Conservation (phyloP, 2,329 filamentous ascomycete genomes). For the Pseudovirgaria hyperparasitica region DNA sequence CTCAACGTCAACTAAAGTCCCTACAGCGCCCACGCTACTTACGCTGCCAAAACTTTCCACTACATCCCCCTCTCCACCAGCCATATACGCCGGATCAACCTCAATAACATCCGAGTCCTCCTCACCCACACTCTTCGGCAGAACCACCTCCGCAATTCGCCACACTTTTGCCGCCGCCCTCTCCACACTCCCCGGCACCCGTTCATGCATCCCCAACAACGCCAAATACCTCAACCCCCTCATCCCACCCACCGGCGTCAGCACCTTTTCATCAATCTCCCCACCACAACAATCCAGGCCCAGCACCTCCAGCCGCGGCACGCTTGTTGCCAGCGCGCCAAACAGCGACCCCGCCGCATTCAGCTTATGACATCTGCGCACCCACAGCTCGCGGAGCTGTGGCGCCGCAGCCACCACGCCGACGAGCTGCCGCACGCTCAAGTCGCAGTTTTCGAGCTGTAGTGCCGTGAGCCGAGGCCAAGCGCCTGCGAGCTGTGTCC, state of each 20-base stretch:
- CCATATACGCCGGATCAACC: slow-evolving; percentile 6
- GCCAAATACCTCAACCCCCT: too few relatives aligned
- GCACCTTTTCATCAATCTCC: slow-evolving; percentile 3
- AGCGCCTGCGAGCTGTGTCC: slow-evolving; percentile 4
- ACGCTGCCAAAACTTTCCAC: too few relatives aligned
- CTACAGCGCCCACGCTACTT: too few relatives aligned
- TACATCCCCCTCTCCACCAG: too few relatives aligned
- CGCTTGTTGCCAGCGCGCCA: too few relatives aligned
- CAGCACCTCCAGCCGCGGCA: slow-evolving; percentile 3
- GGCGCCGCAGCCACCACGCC: slow-evolving; percentile 2
- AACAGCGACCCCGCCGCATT: too few relatives aligned
- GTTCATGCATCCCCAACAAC: too few relatives aligned
- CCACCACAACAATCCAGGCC: slow-evolving; percentile 4
- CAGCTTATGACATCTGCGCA: slow-evolving; percentile 5
- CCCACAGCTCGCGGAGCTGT: slow-evolving; percentile 4
- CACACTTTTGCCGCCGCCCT: too few relatives aligned
- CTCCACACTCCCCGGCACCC: too few relatives aligned
- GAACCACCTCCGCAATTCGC: too few relatives aligned
- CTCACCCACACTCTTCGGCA: too few relatives aligned
- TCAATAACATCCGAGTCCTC: slow-evolving; percentile 6
- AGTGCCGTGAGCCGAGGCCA: slow-evolving; percentile 5
- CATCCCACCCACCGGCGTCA: slow-evolving; percentile 1
- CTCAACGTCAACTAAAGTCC: too few relatives aligned
- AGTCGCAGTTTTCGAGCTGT: slow-evolving; percentile 4
- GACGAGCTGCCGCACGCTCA: slow-evolving; percentile 5